phyloP scores from a whole-genome alignment of 495 filamentous ascomycete genomes.

The Neurospora tetraspora region DNA sequence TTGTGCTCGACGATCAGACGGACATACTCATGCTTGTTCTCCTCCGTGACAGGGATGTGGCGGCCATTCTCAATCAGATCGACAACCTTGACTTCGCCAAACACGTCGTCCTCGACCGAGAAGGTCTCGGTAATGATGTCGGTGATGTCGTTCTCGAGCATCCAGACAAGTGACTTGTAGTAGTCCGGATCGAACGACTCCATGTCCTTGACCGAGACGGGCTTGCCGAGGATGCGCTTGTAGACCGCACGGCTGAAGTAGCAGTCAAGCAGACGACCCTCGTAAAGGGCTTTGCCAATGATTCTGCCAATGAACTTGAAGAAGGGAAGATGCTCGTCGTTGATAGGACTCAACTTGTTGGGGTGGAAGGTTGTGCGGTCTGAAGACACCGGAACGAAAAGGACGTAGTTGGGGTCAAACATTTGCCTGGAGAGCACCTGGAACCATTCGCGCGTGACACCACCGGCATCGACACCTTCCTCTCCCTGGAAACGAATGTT shows the following conservation, averaged over 20 bases:
- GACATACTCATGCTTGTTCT: constrained; percentile 98
- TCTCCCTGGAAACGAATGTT: constrained; percentile 96
- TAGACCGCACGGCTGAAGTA: constrained; percentile 99
- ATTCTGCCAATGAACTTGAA: constrained; percentile 99
- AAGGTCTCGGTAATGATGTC: constrained; percentile 98
- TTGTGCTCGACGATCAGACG: constrained; percentile 89
- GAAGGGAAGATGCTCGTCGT: constrained; percentile 91
- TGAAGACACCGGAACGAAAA: constrained; percentile 94
- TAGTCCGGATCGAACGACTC: constrained; percentile 97
- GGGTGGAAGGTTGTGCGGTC: constrained; percentile 98
- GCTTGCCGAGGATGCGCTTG: constrained; percentile 88
- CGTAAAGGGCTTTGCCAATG: constrained; percentile 97
- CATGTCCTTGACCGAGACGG: constrained; percentile 98
- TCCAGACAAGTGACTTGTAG: constrained; percentile 98
- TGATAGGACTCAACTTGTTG: constrained; percentile 84
- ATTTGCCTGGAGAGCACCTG: constrained; percentile 94
- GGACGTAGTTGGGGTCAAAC: constrained; percentile 97
- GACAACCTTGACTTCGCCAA: constrained; percentile 77
- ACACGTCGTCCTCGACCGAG: constrained; percentile 83
- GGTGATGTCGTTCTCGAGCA: constrained; percentile 98
- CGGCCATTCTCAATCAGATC: constrained; percentile 81
- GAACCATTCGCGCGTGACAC: constrained; percentile 99
- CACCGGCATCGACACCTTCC: constrained; percentile 95
- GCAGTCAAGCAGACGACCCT: constrained; percentile 91
- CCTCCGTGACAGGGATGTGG: constrained; percentile 89